A percentile compares a stretch with the other conserved stretches of the same genome.
Conservation (phyloP, 495 filamentous ascomycete genomes). For the Pseudomonodictys pantanalensis region DNA sequence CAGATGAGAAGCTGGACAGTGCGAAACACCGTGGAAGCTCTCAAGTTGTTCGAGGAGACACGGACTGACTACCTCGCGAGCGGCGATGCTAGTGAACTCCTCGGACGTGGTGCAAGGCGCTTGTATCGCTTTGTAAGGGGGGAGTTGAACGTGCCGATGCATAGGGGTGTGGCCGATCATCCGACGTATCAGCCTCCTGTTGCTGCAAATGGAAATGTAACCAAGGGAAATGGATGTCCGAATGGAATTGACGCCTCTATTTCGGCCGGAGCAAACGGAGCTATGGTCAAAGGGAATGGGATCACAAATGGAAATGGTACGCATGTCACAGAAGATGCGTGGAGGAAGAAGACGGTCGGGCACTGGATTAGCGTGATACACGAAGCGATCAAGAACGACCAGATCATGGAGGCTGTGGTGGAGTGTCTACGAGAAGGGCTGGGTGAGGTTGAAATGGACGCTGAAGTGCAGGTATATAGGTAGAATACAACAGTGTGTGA, state of each 20-base stretch:
- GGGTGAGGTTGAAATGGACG: too few relatives aligned
- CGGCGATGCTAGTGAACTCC: not conserved
- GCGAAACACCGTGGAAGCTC: not conserved
- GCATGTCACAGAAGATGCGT: not conserved
- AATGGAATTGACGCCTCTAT: not conserved
- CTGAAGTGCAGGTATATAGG: too few relatives aligned
- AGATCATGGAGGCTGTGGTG: constrained; percentile 13
- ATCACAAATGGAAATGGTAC: not conserved
- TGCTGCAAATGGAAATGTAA: not conserved
- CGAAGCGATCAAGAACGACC: constrained; percentile 10
- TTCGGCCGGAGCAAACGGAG: not conserved
- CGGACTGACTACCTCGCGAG: not conserved
- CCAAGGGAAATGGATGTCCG: not conserved
- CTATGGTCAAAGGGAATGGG: too few relatives aligned
- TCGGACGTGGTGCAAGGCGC: not conserved
- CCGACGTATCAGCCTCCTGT: not conserved
- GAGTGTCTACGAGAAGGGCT: constrained; percentile 7
- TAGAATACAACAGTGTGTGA: too few relatives aligned
- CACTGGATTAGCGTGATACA: constrained; percentile 3
- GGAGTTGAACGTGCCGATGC: constrained; percentile 15
- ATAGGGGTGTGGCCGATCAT: constrained; percentile 12
- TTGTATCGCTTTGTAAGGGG: constrained; percentile 15
- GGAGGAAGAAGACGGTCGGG: constrained; percentile 20
- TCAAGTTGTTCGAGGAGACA: not conserved
- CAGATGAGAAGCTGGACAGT: not conserved